phyloP scores from a whole-genome alignment of 2,329 filamentous ascomycete species.

The Penicillium brevicompactum region DNA sequence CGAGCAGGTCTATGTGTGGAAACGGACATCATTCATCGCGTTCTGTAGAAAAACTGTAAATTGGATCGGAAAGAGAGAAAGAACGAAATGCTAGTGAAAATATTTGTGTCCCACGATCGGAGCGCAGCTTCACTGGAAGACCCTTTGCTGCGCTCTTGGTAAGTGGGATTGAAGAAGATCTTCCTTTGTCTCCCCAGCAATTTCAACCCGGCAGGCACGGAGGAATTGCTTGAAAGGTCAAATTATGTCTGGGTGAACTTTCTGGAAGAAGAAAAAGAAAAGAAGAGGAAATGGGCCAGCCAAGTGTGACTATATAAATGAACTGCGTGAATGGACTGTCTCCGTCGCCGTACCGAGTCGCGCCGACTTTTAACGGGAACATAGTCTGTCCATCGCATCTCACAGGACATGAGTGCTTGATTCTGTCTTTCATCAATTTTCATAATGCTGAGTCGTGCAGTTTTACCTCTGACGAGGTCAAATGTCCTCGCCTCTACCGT shows the following conservation, averaged over 20 bases:
- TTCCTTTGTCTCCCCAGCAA: constrained; percentile 53
- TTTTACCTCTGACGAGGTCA: constrained; percentile 48
- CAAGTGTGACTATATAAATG: constrained; percentile 8
- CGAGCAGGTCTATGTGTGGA: constrained; percentile 16
- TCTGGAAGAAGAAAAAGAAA: constrained; percentile 51
- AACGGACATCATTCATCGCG: constrained; percentile 27
- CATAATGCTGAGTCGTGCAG: constrained; percentile 49
- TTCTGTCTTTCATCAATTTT: constrained; percentile 7
- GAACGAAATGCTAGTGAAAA: constrained; percentile 12
- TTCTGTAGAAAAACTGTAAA: constrained; percentile 11
- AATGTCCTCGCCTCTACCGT: constrained; percentile 39
- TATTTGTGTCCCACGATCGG: constrained; percentile 51
- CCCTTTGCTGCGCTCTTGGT: constrained; percentile 54
- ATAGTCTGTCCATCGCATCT: constrained; percentile 16
- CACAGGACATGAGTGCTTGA: constrained; percentile 6
- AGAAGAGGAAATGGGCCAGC: constrained; percentile 29
- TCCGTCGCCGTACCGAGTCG: constrained; percentile 24
- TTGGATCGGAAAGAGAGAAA: constrained; percentile 10
- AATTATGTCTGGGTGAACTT: constrained; percentile 62
- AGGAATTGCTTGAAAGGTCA: constrained; percentile 55
- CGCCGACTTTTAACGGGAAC: constrained; percentile 35
- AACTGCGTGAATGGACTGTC: constrained; percentile 28
- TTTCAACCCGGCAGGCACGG: constrained; percentile 62
- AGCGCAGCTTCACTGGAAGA: constrained; percentile 48
- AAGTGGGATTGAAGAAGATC: constrained; percentile 43